Percentiles rank a stretch among this genome's conserved stretches.
Evolutionary conservation across 805 yeast species (phyloP).

Genomic region (Blastobotrys attinorum): DNA sequence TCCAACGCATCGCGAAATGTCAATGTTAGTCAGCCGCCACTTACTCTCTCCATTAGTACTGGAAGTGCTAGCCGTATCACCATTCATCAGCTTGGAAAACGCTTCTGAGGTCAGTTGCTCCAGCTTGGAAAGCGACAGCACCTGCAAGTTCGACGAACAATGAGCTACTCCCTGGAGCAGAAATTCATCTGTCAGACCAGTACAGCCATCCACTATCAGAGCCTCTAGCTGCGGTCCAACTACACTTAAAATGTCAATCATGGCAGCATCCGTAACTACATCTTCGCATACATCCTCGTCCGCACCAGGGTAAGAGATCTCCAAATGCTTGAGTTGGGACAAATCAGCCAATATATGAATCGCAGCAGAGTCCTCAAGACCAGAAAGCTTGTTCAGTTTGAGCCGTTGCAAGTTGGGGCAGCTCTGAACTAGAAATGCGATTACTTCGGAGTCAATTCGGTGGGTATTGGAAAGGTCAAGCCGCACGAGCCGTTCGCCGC

Average conservation of each 20-base stretch:
- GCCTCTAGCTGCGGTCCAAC: conserved; percentile 51
- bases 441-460: conserved; percentile 61
- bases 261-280: conserved; percentile 56
- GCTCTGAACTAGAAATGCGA: conserved; percentile 52
- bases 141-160: conserved; percentile 43
- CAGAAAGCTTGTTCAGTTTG: conserved; percentile 63
- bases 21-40: conserved; percentile 51
- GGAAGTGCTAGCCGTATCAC: conserved; percentile 40
- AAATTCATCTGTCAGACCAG: conserved; percentile 59
- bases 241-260: conserved; percentile 45
- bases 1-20: conserved; percentile 56
- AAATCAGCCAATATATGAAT: conserved; percentile 62
- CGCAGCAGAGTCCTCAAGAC: conserved; percentile 47
- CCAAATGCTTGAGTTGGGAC: conserved; percentile 46
- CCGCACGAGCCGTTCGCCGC: conserved; percentile 45
- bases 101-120: conserved; percentile 68
- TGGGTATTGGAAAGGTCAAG: conserved; percentile 77
- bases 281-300: conserved; percentile 36
- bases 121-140: conserved; percentile 49
- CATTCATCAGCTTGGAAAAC: conserved; percentile 46
- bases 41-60: too few relatives aligned
- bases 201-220: conserved; percentile 65
- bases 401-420: conserved; percentile 50
- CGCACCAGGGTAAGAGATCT: conserved; percentile 41
- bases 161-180: conserved; percentile 43